Base-by-base conservation (phyloP, 116 monocot genomes). In the Iris pallida region DNA sequence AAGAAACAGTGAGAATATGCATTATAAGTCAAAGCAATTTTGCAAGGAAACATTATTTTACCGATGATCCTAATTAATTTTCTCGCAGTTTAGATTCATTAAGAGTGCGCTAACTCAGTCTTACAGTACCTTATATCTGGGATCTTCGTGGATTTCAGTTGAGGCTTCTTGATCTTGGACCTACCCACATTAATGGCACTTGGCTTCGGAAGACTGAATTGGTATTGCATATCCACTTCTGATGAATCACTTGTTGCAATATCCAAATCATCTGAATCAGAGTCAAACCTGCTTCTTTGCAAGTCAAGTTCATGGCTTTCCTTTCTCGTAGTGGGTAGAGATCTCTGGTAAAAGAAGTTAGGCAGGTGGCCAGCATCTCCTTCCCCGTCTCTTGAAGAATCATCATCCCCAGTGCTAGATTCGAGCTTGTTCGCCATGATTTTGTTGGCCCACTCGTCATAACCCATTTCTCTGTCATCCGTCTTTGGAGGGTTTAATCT, bases 361-460 rank as follows among this genome's bases (percentile, higher is more conserved):
- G 30, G 30, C 30, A 30, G 30, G 30, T 30, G 30, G 30, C 30
- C 30, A 30, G 30, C 78, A 2, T 91, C 82, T 46, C 69, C 73
- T 19, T 78, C 80, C 88, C 81, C 81, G 45, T 85, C 80, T 15
- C 69, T 67, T 13, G 76, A 49, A 46, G 77, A 69, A 44, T 73
- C 62, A 51, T 76, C 73, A 20, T 68, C 80, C 44, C 20, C 80
- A 16, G 63, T 17, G 42, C 47, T 7, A 16, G 13, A 1, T 14
- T 75, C 80, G 12, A 57, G 45, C 75, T 89, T 91, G 78, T 92
- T 89, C 47, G 87, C 82, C 75, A 88, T 70, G 16, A 85, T 65
- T 73, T 90, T 90, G 52, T 93, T 86, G n/a, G 86, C 74, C 99
- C 99, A 99, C 43, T 93, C 90, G 20, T 82, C 83, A 43, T 61